These are phyloP conservation scores for Ustilago crameri DNA, from an alignment of 1,284 basidiomycete species.

Conservation along the genomic window DNA sequence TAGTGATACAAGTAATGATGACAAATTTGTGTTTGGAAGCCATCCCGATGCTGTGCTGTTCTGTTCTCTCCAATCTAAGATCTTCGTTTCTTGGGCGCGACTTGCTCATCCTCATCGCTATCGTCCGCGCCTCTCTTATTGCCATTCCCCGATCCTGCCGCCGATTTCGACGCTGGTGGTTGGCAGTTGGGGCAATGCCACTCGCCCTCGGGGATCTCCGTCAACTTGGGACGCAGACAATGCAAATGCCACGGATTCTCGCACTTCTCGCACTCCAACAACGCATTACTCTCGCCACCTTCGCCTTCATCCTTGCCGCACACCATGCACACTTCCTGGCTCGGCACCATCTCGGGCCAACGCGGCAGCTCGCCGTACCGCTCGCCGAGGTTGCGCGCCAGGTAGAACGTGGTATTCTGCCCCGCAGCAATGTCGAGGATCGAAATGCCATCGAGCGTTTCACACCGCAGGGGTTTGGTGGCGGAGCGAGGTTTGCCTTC, in stretches of 20 bases:
- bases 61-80: slow-evolving; percentile 6
- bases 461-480: slow-evolving; percentile 81
- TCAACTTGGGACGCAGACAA: slow-evolving; percentile 82
- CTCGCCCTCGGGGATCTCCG: slow-evolving; percentile 79
- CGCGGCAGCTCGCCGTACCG: slow-evolving; percentile 61
- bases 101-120: slow-evolving; percentile 19
- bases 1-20: neutral
- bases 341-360: slow-evolving; percentile 72
- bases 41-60: too few species aligned
- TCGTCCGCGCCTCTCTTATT: slow-evolving; percentile 12
- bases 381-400: slow-evolving; percentile 74
- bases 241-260: slow-evolving; percentile 86
- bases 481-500: slow-evolving; percentile 83
- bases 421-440: slow-evolving; percentile 83
- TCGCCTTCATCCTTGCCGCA: slow-evolving; percentile 77
- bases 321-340: slow-evolving; percentile 77
- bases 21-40: too few species aligned
- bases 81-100: slow-evolving; percentile 22
- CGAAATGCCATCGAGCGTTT: slow-evolving; percentile 78
- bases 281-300: slow-evolving; percentile 45
- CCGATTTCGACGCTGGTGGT: slow-evolving; percentile 9
- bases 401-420: slow-evolving; percentile 83
- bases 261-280: slow-evolving; percentile 74
- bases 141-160: slow-evolving; percentile 3
- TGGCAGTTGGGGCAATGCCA: slow-evolving; percentile 60